Percentiles rank a stretch among this genome's conserved stretches.
Evolutionary conservation across 352 stramenopile genomes (phyloP).

Genomic region (Phytopythium helicoides): DNA sequence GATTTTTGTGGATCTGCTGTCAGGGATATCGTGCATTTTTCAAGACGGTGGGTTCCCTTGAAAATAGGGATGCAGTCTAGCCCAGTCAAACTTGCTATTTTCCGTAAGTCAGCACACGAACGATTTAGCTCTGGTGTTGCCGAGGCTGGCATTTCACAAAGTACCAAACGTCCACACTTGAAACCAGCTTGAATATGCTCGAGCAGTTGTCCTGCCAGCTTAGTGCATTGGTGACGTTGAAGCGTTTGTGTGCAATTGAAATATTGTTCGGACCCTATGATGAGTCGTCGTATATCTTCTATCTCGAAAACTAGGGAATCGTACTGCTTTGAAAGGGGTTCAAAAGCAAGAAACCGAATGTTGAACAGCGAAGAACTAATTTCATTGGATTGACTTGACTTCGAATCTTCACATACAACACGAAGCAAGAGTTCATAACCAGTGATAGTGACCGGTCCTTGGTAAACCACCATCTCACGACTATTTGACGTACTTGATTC

Average conservation of each 20-base stretch:
- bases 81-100: too few species aligned
- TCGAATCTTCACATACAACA: conserved; percentile 55
- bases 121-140: too few species aligned
- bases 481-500: too few species aligned
- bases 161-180: conserved; percentile 65
- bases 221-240: conserved; percentile 30
- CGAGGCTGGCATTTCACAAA: conserved; percentile 32
- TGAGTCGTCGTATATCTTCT: conserved; percentile 45
- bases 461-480: conserved; percentile 34
- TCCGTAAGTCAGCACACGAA: too few species aligned
- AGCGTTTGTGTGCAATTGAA: conserved; percentile 18
- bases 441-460: conserved; percentile 33
- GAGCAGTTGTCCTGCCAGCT: conserved; percentile 46
- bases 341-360: conserved; percentile 35
- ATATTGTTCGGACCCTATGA: conserved; percentile 36
- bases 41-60: conserved; percentile 41
- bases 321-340: conserved; percentile 24
- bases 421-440: conserved; percentile 52
- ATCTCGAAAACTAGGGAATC: conserved; percentile 48
- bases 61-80: conserved; percentile 19
- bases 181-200: conserved; percentile 50
- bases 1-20: too few species aligned
- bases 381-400: conserved; percentile 12
- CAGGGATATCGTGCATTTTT: neutral
- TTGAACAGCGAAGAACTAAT: conserved; percentile 20